Conservation (phyloP, 495 filamentous ascomycete species). For the Trichoderma orchidacearum region DNA sequence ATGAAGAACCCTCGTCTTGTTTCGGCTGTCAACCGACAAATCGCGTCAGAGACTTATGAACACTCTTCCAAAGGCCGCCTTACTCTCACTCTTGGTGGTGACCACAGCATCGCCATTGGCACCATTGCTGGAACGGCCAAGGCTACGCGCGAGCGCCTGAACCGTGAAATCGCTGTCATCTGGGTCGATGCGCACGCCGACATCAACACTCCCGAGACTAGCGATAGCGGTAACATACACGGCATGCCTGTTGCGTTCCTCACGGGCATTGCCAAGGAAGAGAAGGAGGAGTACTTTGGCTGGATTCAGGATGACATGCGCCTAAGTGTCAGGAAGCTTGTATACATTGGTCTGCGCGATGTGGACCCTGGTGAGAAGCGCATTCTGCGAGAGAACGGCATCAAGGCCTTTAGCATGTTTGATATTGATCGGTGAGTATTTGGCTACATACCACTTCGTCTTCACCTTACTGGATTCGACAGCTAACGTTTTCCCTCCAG, state of each 20-base stretch:
- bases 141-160: slow-evolving; percentile 70
- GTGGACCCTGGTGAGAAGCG: slow-evolving; percentile 87
- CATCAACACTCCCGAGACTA: slow-evolving; percentile 91
- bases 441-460: neutral
- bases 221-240: slow-evolving; percentile 85
- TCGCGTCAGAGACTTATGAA: slow-evolving; percentile 75
- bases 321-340: slow-evolving; percentile 66
- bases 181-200: slow-evolving; percentile 99
- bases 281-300: slow-evolving; percentile 64
- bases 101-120: slow-evolving; percentile 94
- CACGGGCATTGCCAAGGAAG: slow-evolving; percentile 66
- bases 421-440: slow-evolving; percentile 68
- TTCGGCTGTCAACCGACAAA: slow-evolving; percentile 67
- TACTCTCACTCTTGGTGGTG: slow-evolving; percentile 86
- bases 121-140: slow-evolving; percentile 73
- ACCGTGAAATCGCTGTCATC: slow-evolving; percentile 78
- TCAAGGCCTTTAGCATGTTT: slow-evolving; percentile 97
- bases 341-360: slow-evolving; percentile 93
- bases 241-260: slow-evolving; percentile 96
- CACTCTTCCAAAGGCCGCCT: slow-evolving; percentile 76
- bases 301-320: slow-evolving; percentile 57
- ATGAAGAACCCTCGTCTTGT: slow-evolving; percentile 93
- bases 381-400: slow-evolving; percentile 71
- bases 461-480: neutral
- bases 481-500: slow-evolving; percentile 21